Evolutionary conservation across 306 rosid genomes (phyloP).

Genomic region (Fragaria ananassa): DNA sequence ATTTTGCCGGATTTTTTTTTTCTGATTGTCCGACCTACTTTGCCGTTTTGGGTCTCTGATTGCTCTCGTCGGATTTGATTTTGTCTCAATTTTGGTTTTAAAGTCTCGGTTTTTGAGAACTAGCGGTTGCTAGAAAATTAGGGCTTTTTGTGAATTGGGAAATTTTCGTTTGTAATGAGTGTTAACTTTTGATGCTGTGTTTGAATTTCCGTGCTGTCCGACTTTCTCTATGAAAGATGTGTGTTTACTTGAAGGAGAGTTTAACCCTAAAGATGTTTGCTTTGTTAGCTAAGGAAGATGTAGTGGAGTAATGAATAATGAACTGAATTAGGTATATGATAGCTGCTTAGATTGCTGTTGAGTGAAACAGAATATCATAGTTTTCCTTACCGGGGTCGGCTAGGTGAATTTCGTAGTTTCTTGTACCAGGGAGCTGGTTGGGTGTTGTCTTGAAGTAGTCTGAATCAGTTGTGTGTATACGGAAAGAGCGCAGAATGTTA

Average conservation of each 20-base stretch:
- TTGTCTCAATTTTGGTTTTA: not conserved
- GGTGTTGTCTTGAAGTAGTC: slow-evolving; percentile 35
- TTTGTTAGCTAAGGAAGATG: not conserved
- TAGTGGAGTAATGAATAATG: not conserved
- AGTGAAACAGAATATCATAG: slow-evolving; percentile 4
- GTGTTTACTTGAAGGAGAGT: not conserved
- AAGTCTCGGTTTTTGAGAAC: not conserved
- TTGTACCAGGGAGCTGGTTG: slow-evolving; percentile 34
- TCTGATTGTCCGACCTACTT: not conserved
- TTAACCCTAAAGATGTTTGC: not conserved
- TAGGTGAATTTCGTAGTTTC: slow-evolving; percentile 41
- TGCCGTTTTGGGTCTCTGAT: not conserved
- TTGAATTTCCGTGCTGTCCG: not conserved
- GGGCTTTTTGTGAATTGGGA: not conserved
- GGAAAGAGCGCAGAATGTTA: slow-evolving; percentile 32
- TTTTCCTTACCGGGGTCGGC: slow-evolving; percentile 76
- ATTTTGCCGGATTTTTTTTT: not conserved
- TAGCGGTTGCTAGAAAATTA: not conserved
- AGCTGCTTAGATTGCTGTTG: not conserved
- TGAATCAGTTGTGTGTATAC: slow-evolving; percentile 35
- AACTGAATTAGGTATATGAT: not conserved
- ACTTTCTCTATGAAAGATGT: not conserved
- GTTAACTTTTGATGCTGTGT: not conserved
- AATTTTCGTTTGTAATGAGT: not conserved
- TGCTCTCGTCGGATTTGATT: not conserved